Evolutionary conservation across 1,284 basidiomycete genomes (phyloP), one percentile per base, ranked within the genome.

Genomic region (Pyrrhoderma lamaoense): DNA sequence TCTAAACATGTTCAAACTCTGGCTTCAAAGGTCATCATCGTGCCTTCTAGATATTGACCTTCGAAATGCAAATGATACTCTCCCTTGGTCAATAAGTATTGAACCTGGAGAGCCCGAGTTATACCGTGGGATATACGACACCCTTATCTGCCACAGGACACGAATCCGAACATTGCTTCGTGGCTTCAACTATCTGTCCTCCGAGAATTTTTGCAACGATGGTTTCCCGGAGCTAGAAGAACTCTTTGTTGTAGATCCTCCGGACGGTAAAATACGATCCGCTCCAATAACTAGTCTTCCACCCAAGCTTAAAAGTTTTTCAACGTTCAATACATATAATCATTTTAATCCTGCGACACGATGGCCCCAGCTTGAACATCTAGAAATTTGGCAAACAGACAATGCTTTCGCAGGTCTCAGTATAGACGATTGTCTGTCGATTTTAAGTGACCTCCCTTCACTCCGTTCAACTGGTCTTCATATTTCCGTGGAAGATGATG

Each of bases 331-430:
- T 34, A 51, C 50, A 3, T 51, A 46, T 38, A 39, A 34, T 2
- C 50, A 51, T 43, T 51, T 51, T 25, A 42, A n/a, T 13, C 50
- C 43, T 13, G 37, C 43, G 16, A 46, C 50, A 7, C 16, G 23
- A 8, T 51, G 50, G 50, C 50, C 50, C 2, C 43, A 40, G 38
- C 23, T 51, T 14, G 42, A 51, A 35, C 50, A 51, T 31, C 50
- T 51, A 16, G 50, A 51, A 27, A n/a, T 51, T 22, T 51, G 50
- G 50, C 50, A 51, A 31, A 38, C 43, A 3, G 43, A 46, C 36
- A 9, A 14, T 23, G 43, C 34, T 11, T 45, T 40, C 27, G 43
- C 35, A n/a, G 50, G 50, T n/a, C 27, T 51, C 11, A 51, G 50
- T 21, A 25, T 38, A 8, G 19, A 38, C 3, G 50, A 51, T 39